Percentiles rank a stretch among this genome's conserved stretches.
Conservation (phyloP, 2,329 filamentous ascomycete species). For the Coniosporium tulheliwenetii region DNA sequence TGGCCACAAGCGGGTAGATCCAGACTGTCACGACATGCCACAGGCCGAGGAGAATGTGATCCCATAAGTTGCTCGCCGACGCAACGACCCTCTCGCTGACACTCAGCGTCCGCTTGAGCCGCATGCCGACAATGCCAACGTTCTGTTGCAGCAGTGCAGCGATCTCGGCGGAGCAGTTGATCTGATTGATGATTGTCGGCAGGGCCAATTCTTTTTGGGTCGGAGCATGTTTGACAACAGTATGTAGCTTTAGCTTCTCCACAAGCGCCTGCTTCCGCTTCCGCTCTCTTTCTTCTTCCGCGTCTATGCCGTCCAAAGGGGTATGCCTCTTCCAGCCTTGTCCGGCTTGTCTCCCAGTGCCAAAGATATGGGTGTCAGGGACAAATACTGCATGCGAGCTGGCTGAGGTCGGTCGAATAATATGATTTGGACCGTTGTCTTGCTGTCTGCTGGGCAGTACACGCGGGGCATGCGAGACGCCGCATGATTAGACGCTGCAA, state of each 20-base stretch:
- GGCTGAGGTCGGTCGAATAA: conserved; percentile 79
- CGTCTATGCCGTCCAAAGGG: conserved; percentile 44
- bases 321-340: conserved; percentile 20
- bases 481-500: conserved; percentile 38
- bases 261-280: conserved; percentile 52
- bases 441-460: conserved; percentile 47
- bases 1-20: conserved; percentile 59
- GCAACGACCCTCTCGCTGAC: conserved; percentile 91
- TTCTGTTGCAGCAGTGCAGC: conserved; percentile 79
- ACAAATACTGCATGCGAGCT: conserved; percentile 89
- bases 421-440: conserved; percentile 69
- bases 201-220: conserved; percentile 75
- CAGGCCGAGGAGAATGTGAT: conserved; percentile 51
- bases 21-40: conserved; percentile 60
- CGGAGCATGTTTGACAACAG: conserved; percentile 58
- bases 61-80: conserved; percentile 74
- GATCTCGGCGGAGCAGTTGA: conserved; percentile 91
- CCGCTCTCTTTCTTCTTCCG: conserved; percentile 53
- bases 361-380: conserved; percentile 73
- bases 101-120: conserved; percentile 71
- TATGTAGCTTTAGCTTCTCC: conserved; percentile 79
- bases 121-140: conserved; percentile 65
- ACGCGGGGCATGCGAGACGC: conserved; percentile 50
- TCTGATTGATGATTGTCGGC: conserved; percentile 71
- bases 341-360: conserved; percentile 60